A percentile compares a stretch with the other conserved stretches of the same genome.
Conservation (phyloP, 495 filamentous ascomycete species). For the Neurospora sp. region DNA sequence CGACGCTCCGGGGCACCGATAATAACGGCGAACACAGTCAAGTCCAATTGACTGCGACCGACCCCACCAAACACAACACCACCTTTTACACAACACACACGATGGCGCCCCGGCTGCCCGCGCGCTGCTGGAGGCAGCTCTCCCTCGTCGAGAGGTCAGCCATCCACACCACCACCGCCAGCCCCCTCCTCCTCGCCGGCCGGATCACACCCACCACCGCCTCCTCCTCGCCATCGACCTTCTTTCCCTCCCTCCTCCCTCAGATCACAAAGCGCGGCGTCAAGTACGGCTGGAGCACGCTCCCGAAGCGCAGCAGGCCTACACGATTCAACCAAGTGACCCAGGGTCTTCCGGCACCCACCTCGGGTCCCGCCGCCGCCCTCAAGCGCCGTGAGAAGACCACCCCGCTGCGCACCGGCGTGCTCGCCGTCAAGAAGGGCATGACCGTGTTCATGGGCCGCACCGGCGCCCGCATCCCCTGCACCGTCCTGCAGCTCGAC, state of each 20-base stretch:
- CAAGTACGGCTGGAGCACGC: conserved; percentile 45
- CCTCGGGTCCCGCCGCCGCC: conserved; percentile 66
- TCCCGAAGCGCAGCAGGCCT: conserved; percentile 23
- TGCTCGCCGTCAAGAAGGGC: conserved; percentile 80
- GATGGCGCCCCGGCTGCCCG: conserved; percentile 46
- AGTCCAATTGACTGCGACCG: neutral
- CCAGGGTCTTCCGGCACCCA: conserved; percentile 45
- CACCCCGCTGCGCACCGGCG: conserved; percentile 71
- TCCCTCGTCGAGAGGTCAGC: conserved; percentile 16
- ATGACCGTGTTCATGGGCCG: conserved; percentile 86
- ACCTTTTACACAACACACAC: neutral
- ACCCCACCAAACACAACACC: conserved; percentile 4
- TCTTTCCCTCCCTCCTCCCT: conserved; percentile 27
- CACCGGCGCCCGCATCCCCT: conserved; percentile 67
- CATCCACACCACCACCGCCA: conserved; percentile 12
- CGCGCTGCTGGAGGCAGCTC: conserved; percentile 34
- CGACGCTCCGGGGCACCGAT: neutral
- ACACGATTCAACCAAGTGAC: conserved; percentile 42
- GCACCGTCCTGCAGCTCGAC: conserved; percentile 91
- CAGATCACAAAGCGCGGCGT: conserved; percentile 36
- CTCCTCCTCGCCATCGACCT: conserved; percentile 20
- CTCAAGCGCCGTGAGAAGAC: conserved; percentile 66
- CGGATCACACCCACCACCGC: conserved; percentile 8
- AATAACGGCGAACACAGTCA: neutral
- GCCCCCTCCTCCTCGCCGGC: conserved; percentile 21